Conservation (phyloP, 2,329 filamentous ascomycete genomes). For the Fusarium bulbicola region DNA sequence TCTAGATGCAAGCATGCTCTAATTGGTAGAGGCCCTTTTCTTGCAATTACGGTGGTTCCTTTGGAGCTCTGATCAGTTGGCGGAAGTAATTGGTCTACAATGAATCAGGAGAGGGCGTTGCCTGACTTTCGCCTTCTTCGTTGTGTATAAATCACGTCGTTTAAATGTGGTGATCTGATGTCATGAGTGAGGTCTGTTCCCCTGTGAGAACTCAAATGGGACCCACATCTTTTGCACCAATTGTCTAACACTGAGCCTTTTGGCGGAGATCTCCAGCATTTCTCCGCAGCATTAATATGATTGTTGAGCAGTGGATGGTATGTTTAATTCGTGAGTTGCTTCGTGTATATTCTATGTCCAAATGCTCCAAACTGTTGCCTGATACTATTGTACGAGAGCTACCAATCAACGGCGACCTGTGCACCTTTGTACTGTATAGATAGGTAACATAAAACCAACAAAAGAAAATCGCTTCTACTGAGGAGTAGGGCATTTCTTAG, state of each 20-base stretch:
- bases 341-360: conserved; percentile 16
- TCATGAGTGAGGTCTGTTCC: conserved; percentile 27
- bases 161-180: conserved; percentile 33
- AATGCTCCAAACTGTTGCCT: not conserved
- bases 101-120: not conserved
- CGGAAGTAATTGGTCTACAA: not conserved
- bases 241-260: conserved; percentile 27
- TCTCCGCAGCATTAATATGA: not conserved
- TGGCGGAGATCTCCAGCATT: not conserved
- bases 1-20: conserved; percentile 37
- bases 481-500: conserved; percentile 10
- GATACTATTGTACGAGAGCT: conserved; percentile 1
- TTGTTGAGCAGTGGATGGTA: not conserved
- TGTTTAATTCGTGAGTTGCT: not conserved
- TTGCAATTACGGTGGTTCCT: not conserved
- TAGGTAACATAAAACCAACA: not conserved
- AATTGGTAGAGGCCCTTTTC: not conserved
- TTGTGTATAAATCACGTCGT: not conserved
- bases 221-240: conserved; percentile 31
- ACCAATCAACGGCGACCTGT: not conserved
- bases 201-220: conserved; percentile 10
- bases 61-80: not conserved
- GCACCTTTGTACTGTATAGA: not conserved
- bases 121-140: not conserved
- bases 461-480: not conserved